Evolutionary conservation across 805 yeast species (phyloP), one percentile per base, ranked within the genome.

Genomic region (Ogataea henricii): DNA sequence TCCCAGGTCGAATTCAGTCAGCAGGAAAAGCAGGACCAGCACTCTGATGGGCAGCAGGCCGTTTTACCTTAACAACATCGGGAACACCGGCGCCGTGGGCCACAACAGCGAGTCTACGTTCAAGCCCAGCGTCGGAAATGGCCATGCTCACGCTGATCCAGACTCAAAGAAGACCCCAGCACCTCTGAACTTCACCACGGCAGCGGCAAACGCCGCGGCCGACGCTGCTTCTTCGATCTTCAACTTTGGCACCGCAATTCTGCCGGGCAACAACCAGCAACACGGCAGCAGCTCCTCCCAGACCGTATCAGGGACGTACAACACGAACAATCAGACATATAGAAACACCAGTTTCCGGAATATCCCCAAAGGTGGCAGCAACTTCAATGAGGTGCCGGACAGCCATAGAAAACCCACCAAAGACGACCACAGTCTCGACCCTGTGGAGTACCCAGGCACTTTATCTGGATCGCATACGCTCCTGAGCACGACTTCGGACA

Each of bases 191-290:
- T 62, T 60, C 25, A 58, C 64, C 3, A 43, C 56, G 5, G 63
- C 62, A 6, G 61, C 63, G 4, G 61, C 64, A 13, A 57, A 52
- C 40, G 65, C 64, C 4, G 62, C 60, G 2, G 63, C 63, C 6
- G 60, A 57, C 35, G 65, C 66, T 10, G 62, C 62, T 7, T 57
- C 65, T 2, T 58, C 62, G 32, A 57, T 58, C n/a, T 62, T 62
- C 50, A 65, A 62, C 44, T 61, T 65, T 46, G 62, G 60, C 10
- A 54, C 51, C 6, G 55, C 53, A 4, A 53, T 53, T 21, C 27
- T 49, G 18, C 49, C 58, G 16, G 47, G 54, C 20, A 10, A 38
- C 12, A 18, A 17, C 41, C 48, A 12, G 41, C 61, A 54, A 26
- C 27, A 26, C 40, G 45, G 27, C 40, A 43, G 32, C 33, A 38